Base-by-base conservation (phyloP, 2,329 filamentous ascomycete genomes). In the Sporothrix pallida region DNA sequence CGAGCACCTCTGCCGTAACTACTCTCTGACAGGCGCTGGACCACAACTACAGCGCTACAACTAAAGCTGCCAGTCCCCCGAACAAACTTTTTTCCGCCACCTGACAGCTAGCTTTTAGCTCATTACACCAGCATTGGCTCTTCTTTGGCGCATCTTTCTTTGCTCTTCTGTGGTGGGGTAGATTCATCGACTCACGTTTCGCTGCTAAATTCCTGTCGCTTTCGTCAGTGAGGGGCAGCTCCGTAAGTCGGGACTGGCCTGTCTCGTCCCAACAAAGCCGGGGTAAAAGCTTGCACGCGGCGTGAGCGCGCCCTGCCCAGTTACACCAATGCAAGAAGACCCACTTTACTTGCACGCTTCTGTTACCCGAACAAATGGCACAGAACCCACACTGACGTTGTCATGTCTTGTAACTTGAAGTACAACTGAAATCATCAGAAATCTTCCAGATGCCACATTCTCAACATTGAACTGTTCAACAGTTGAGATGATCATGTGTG, bases 221-320 rank as follows among this genome's bases (percentile, higher is more conserved):
- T 67, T 48, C 44, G 44, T 67, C 62, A 67, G n/a, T 37, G 63
- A 68, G 63, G 63, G 63, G 63, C 63, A 68, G 63, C 63, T 68
- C 63, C 63, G 63, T 68, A 48, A 2, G 63, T 68, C 44, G 63
- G 63, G 31, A 31, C 37, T 10, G 23, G 58, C 26, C 31, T 17
- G 13, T 37, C 31, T 6, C 31, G 31, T 7, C 31, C 31, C 31
- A 37, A 46, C 62, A 67, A 67, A 67, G 44, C 62, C 44, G 62
- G 62, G 62, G 60, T 63, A 48, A 48, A 67, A 63, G 58, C 58
- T 37, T 63, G 58, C 12, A 31, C 23, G 56, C 23, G 54, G 15
- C 15, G 54, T 9, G n/a, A 56, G 13, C 56, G 13, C 56, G 56
- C 56, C 23, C 17, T 60, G 26, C 26, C 4, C 56, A 9, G 20